These are phyloP conservation scores for Globisporangium emineosum DNA, from an alignment of 352 stramenopile genomes.

Conservation along the genomic window DNA sequence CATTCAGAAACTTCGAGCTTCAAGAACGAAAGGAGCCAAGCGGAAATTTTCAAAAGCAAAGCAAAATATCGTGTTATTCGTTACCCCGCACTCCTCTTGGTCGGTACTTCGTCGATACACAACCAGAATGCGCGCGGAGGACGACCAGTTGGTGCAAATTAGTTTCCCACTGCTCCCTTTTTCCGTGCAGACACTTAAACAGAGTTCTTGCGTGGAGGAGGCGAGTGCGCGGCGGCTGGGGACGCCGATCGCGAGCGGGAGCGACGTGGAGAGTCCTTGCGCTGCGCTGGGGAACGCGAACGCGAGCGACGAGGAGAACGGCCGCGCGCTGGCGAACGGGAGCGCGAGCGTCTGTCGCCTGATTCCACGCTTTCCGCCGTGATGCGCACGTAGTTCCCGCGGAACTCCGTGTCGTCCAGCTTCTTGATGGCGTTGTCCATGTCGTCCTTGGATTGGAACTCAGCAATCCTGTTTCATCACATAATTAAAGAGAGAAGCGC, in stretches of 20 bases:
- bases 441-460: constrained; percentile 79
- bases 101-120: background rate
- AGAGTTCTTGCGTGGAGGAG: constrained; percentile 65
- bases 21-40: background rate
- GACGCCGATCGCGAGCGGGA: constrained; percentile 70
- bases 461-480: constrained; percentile 45
- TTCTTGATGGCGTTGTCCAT: constrained; percentile 85
- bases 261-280: constrained; percentile 61
- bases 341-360: constrained; percentile 44
- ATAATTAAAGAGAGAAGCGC: background rate
- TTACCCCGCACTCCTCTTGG: background rate
- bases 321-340: constrained; percentile 53
- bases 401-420: constrained; percentile 87
- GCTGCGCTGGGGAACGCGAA: constrained; percentile 60
- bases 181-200: constrained; percentile 36
- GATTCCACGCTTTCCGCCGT: constrained; percentile 35
- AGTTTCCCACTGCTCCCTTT: background rate
- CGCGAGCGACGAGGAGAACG: constrained; percentile 65
- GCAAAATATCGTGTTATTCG: constrained; percentile 16
- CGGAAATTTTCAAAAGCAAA: constrained; percentile 3
- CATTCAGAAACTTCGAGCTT: background rate
- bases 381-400: constrained; percentile 79
- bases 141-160: background rate
- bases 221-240: constrained; percentile 44
- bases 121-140: background rate